phyloP scores from a whole-genome alignment of 768 basidiomycete species.

The Dendrothele bispora region DNA sequence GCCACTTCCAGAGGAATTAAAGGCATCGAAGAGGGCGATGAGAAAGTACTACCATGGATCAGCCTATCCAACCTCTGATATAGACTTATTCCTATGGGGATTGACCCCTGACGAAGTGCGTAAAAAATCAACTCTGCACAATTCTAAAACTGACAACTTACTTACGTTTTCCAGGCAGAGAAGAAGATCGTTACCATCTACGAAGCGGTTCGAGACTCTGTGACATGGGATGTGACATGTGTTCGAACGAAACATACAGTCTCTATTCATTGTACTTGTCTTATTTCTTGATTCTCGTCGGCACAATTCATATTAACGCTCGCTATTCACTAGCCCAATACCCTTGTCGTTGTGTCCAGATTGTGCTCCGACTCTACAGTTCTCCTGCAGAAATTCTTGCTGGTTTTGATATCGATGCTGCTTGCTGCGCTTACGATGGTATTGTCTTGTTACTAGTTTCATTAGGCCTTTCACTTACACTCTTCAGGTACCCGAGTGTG shows the following conservation, averaged over 20 bases:
- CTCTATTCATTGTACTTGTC: slow-evolving; percentile 61
- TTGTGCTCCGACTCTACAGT: slow-evolving; percentile 61
- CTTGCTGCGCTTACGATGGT: slow-evolving; percentile 58
- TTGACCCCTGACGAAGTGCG: slow-evolving; percentile 52
- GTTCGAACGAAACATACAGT: slow-evolving; percentile 66
- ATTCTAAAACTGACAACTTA: not conserved
- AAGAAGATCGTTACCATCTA: slow-evolving; percentile 58
- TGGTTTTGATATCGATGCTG: slow-evolving; percentile 67
- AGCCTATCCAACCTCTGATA: slow-evolving; percentile 60
- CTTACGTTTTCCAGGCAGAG: slow-evolving; percentile 47
- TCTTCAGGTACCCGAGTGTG: slow-evolving; percentile 47
- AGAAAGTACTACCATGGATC: slow-evolving; percentile 57
- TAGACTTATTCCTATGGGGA: slow-evolving; percentile 65
- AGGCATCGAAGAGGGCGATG: slow-evolving; percentile 53
- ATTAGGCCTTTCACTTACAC: not conserved
- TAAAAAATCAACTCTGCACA: not conserved
- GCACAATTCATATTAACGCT: too few species aligned
- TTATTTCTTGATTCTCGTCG: too few species aligned
- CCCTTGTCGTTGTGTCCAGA: slow-evolving; percentile 64
- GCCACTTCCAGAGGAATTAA: slow-evolving; percentile 47
- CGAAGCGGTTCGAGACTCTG: slow-evolving; percentile 62
- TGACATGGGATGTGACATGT: slow-evolving; percentile 69
- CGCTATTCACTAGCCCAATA: slow-evolving; percentile 48
- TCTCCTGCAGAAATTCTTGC: slow-evolving; percentile 67
- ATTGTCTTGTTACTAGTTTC: not conserved